phyloP scores from a whole-genome alignment of 306 rosid species.

The Prunus persica region Prunus_persica_NCBIv2 NC_034011.1:22790501-22791000 shows the following conservation, averaged over 20 bases:
- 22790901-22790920: constrained; percentile 10
- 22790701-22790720: not conserved
- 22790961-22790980: not conserved
- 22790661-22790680: no score
- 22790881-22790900: constrained; percentile 6
- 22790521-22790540: no score
- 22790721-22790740: constrained; percentile 5
- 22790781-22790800: not conserved
- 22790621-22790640: no score
- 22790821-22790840: not conserved
- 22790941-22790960: not conserved
- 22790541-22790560: no score
- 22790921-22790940: constrained; percentile 31
- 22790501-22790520: no score
- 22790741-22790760: not conserved
- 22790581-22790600: no score
- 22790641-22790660: no score
- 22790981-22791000: not conserved
- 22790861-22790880: constrained; percentile 15
- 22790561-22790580: no score
- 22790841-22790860: not conserved
- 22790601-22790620: no score
- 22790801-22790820: not conserved
- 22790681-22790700: no score
- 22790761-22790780: not conserved